Evolutionary conservation across 352 stramenopile genomes (phyloP).

Genomic region (Pythium rhizo-oryzae): DNA sequence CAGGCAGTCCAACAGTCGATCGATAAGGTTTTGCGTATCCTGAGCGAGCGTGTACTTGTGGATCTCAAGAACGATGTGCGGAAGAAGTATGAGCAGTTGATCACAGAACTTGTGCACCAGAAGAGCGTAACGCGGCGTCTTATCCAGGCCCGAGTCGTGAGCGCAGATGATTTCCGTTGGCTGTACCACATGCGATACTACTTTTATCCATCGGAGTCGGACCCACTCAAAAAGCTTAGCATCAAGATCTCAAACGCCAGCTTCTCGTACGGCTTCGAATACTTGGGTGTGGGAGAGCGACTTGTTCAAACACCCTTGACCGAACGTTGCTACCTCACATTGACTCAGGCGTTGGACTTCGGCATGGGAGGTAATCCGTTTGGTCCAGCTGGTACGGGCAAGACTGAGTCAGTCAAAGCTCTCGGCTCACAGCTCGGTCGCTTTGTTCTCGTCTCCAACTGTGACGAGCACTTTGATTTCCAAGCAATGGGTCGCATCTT

Average conservation of each 20-base stretch:
- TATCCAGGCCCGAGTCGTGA: slow-evolving; percentile 80
- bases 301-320: slow-evolving; percentile 99
- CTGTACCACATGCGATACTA: slow-evolving; percentile 99
- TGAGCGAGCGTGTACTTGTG: slow-evolving; percentile 96
- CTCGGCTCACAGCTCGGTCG: slow-evolving; percentile 98
- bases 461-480: slow-evolving; percentile 99
- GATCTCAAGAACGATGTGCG: slow-evolving; percentile 94
- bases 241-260: slow-evolving; percentile 98
- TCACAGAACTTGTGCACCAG: slow-evolving; percentile 99
- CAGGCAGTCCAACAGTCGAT: slow-evolving; percentile 57
- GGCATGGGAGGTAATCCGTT: slow-evolving; percentile 99
- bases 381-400: slow-evolving; percentile 99
- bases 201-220: slow-evolving; percentile 84
- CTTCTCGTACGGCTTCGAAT: slow-evolving; percentile 99
- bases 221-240: slow-evolving; percentile 92
- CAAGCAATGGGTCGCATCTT: slow-evolving; percentile 99
- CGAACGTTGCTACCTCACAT: slow-evolving; percentile 99
- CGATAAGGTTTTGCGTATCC: slow-evolving; percentile 92
- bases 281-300: slow-evolving; percentile 98
- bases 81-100: slow-evolving; percentile 99
- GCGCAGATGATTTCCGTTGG: slow-evolving; percentile 97
- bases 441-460: slow-evolving; percentile 99
- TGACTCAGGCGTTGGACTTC: slow-evolving; percentile 99
- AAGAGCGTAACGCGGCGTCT: slow-evolving; percentile 97
- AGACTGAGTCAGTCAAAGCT: slow-evolving; percentile 99